Conservation (phyloP, 352 stramenopile genomes). For the Hyaloperonospora brassicae region DNA sequence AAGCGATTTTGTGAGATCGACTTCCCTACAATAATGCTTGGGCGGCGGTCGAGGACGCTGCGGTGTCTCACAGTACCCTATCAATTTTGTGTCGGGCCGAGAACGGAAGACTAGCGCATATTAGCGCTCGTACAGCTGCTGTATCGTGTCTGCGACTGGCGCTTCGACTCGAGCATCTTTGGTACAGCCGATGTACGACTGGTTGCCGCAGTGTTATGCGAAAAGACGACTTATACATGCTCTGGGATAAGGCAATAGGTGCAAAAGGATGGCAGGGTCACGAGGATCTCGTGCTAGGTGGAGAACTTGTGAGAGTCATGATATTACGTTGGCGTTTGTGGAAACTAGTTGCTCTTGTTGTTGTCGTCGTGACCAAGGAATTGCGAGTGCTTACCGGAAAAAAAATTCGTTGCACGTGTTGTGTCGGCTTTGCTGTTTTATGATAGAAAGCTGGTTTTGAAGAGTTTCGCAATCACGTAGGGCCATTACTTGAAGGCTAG, state of each 20-base stretch:
- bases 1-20: too few species aligned
- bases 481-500: constrained; percentile 52
- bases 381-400: background rate
- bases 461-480: constrained; percentile 60
- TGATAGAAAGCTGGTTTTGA: constrained; percentile 62
- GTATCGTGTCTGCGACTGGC: constrained; percentile 69
- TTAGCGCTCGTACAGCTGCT: constrained; percentile 64
- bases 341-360: constrained; percentile 19
- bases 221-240: background rate
- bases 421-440: background rate
- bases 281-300: constrained; percentile 60
- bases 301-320: constrained; percentile 55
- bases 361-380: background rate
- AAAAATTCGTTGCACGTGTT: background rate
- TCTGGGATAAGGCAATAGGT: constrained; percentile 21
- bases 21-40: too few species aligned
- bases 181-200: constrained; percentile 24
- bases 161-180: constrained; percentile 50
- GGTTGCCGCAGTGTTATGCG: background rate
- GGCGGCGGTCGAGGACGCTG: constrained; percentile 58
- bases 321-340: constrained; percentile 54
- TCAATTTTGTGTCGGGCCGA: constrained; percentile 52
- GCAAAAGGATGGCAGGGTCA: constrained; percentile 53
- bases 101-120: constrained; percentile 33
- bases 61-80: constrained; percentile 71